Percentiles rank a stretch among this genome's conserved stretches.
Evolutionary conservation across 352 stramenopile genomes (phyloP).

Genomic region (Phytophthora cryptogea): DNA sequence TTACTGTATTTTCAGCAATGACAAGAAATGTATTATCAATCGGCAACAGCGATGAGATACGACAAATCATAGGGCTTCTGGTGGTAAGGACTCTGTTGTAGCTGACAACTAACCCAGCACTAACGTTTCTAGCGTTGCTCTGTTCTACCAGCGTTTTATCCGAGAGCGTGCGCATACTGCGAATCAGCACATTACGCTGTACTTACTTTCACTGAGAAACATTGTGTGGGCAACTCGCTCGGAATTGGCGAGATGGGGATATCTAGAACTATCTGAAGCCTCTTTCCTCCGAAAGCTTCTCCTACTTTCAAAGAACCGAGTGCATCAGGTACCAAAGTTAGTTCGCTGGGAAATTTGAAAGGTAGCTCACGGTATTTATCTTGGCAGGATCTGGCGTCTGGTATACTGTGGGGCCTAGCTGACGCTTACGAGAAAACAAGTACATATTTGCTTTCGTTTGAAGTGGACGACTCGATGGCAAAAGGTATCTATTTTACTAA

Average conservation of each 20-base stretch:
- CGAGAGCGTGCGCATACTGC: constrained; percentile 16
- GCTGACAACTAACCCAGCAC: background rate
- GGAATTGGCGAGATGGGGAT: constrained; percentile 20
- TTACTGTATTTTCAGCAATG: constrained; percentile 24
- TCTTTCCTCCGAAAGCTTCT: constrained; percentile 27
- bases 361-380: background rate
- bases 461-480: constrained; percentile 20
- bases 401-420: constrained; percentile 27
- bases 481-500: constrained; percentile 10
- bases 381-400: constrained; percentile 21
- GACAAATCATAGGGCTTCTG: constrained; percentile 18
- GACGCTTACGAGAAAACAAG: constrained; percentile 27
- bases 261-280: constrained; percentile 15
- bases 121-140: constrained; percentile 1
- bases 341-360: background rate
- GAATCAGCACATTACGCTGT: constrained; percentile 12
- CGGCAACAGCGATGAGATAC: constrained; percentile 22
- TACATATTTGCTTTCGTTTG: constrained; percentile 22
- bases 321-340: constrained; percentile 17
- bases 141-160: constrained; percentile 15
- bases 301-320: constrained; percentile 13
- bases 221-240: constrained; percentile 24
- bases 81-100: constrained; percentile 10
- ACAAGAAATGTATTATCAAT: constrained; percentile 23
- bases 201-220: constrained; percentile 25